Evolutionary conservation across 495 filamentous ascomycete species (phyloP), one percentile per base, ranked within the genome.

Genomic region (Polyplosphaeria fusca): DNA sequence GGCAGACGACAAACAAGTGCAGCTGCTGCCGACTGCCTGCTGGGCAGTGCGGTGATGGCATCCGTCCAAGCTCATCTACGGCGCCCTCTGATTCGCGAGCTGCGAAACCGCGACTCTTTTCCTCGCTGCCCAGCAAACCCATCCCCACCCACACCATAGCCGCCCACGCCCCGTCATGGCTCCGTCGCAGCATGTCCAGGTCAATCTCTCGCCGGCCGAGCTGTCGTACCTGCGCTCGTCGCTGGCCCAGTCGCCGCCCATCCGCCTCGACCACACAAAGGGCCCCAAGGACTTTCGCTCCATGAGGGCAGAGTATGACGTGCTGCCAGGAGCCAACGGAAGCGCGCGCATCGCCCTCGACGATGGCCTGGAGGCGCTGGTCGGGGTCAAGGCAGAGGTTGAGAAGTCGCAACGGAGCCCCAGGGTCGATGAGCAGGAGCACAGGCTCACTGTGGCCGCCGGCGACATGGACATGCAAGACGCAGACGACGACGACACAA

Each of bases 151-250:
- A 14, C 35, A 24, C 44, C 30, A 18, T 18, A 37, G 16, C n/a
- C 52, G 43, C 53, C n/a, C 43, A 5, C 30, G 13, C 48, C 16
- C 26, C 35, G 43, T 41, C 18, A 74, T 71, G 67, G 51, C 69
- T 11, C 68, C 73, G 47, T 26, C 74, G 37, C 38, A 60, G 20
- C 19, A 41, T 28, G 54, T 42, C 18, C 66, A 60, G 12, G 53
- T 64, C 20, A 84, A 87, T 63, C 84, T 98, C 73, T 96, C 91
- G 19, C 91, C 91, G 37, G 89, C 93, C 62, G 94, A 98, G 72
- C 89, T 97, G 63, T 88, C 91, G 69, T 98, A 95, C 79, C 84
- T 96, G 43, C 91, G 91, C 80, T 81, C 84, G 50, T 93, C 93
- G 3, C 89, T 98, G 64, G 77, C 82, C 11, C 77, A 78, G 37